Evolutionary conservation across 768 basidiomycete species (phyloP), one percentile per base, ranked within the genome.

Genomic region (Boletus vermiculosoides): DNA sequence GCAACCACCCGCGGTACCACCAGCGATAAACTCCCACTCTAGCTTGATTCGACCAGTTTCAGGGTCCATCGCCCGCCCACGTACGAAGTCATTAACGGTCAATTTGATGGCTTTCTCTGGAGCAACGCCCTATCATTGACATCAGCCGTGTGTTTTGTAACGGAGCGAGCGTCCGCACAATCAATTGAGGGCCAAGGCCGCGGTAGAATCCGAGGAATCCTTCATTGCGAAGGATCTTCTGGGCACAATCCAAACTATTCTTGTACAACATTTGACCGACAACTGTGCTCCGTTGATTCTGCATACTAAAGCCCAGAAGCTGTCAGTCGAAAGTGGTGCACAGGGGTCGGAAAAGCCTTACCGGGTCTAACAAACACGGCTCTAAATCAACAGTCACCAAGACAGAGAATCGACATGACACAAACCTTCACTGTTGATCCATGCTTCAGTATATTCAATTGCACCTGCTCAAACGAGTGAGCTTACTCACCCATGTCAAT

Each of bases 81-180:
- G 86, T 23, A 99, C 80, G 54, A 96, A 74, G 68, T 97, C 96
- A 75, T 98, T 98, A 47, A 99, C 89, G 2, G 97, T 97, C 58
- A 99, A 75, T 72, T 99, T 99, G 74, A 99, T 97, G 12, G 97
- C 97, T 77, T 97, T 97, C 73, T 97, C 94, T 12, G 94, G 94
- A 34, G 94, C 94, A 48, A 97, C 92, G 58, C 94, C 94, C 93
- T 95, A 47, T 51, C 34, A 28, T 44, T 50, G 20, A 56, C 40
- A 30, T 70, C 18, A 66, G 56, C 25, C 30, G 9, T 37, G 22
- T 56, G 36, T n/a, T 12, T 41, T 18, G 23, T 18, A 30, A 31
- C 16, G 31, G 8, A 46, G 39, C 15, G 47, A 28, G 23, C 16
- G 30, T 5, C 61, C 81, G 63, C 67, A 92, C 96, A 63, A 98